Conservation (phyloP, 257 asterid genomes). For the Gynochthodes officinalis region DNA sequence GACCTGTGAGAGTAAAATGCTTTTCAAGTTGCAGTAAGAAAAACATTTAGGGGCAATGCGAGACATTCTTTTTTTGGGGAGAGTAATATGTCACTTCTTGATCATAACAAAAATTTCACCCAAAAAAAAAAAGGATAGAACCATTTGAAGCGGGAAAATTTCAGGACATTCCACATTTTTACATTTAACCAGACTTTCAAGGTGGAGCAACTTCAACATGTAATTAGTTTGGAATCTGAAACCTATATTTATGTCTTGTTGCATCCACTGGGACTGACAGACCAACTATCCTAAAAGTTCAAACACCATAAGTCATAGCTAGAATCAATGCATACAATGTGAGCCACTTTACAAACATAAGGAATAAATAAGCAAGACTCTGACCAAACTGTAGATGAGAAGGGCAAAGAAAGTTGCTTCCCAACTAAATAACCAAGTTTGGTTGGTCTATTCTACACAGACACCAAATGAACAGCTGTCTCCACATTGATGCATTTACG, state of each 20-base stretch:
- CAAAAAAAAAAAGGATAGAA: too few species aligned
- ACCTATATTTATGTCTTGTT: not conserved
- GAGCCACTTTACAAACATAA: not conserved
- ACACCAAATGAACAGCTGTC: not conserved
- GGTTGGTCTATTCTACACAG: not conserved
- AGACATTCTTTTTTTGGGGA: too few species aligned
- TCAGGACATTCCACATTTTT: not conserved
- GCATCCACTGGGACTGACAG: not conserved
- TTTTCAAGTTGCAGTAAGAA: not conserved
- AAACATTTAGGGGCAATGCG: not conserved
- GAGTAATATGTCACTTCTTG: too few species aligned
- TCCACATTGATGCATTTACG: not conserved
- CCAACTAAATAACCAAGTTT: not conserved
- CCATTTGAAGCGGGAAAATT: not conserved
- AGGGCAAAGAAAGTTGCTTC: not conserved
- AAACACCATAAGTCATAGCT: not conserved
- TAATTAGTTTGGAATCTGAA: not conserved
- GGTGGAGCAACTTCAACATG: not conserved
- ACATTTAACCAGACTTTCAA: not conserved
- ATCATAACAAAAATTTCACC: too few species aligned
- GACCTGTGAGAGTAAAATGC: conserved; percentile 42
- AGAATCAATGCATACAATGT: not conserved
- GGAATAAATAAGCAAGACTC: not conserved
- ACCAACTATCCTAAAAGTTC: not conserved
- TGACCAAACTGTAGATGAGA: not conserved